Evolutionary conservation across 495 filamentous ascomycete species (phyloP), one percentile per base, ranked within the genome.

Genomic region (Physcia stellaris): DNA sequence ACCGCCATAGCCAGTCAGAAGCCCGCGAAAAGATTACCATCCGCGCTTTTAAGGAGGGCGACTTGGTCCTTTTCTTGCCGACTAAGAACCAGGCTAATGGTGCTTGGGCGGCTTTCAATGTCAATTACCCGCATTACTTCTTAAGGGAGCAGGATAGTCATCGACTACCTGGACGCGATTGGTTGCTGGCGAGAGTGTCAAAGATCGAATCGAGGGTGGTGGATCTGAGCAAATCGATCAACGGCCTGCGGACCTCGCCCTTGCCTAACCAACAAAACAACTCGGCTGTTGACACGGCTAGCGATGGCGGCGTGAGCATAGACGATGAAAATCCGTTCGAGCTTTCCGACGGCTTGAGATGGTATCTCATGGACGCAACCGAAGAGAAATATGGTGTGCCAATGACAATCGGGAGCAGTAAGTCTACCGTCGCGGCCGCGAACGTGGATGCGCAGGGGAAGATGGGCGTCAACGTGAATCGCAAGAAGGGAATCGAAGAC

Each of bases 281-380:
- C 58, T 55, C 71, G 48, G 44, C 45, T 3, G 42, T 50, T 18
- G 76, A 79, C 39, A 59, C 64, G 26, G 58, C 58, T 22, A 72
- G 64, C 55, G 75, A 79, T 37, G 69, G 63, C 11, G 63, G 66
- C 15, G 59, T 59, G 24, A 73, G 71, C 4, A 65, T 78, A n/a
- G 85, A 90, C 30, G 87, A 98, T 43, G 90, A 99, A 41, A 99
- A 99, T 53, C 90, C 90, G 2, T 99, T 96, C 49, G 87, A 94
- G 46, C 70, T 99, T 12, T 94, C 86, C 0, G 90, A 99, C 51
- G 90, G 90, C 13, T 64, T 99, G 13, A 73, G 88, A 21, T 99
- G 90, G 90, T 96, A 94, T 51, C 71, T 96, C 2, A 71, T 96
- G 7, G 88, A 99, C 52, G 90, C 90, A 0, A 68, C 70, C 2